These are phyloP conservation scores for Pseudisothecium myosuroides DNA, from an alignment of 225 moss, liverwort and hornwort species.

Conservation along the genomic window DNA sequence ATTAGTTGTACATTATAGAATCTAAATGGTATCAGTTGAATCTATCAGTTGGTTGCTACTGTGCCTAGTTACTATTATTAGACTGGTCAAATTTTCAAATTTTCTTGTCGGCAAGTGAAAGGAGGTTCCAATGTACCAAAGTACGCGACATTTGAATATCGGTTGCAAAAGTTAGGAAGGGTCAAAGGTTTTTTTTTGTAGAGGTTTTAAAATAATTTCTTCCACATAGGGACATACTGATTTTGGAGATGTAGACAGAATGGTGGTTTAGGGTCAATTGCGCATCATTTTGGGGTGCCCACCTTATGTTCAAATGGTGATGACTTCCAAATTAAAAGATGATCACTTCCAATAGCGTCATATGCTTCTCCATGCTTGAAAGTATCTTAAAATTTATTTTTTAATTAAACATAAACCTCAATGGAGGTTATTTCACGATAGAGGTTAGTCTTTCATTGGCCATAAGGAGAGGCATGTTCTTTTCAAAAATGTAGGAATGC, in stretches of 20 bases:
- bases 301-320: not conserved
- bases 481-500: fast-evolving
- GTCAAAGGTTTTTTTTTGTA: not conserved
- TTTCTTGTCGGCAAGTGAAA: not conserved
- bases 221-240: not conserved
- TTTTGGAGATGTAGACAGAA: not conserved
- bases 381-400: not conserved
- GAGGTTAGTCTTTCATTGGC: not conserved
- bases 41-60: not conserved
- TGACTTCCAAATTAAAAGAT: not conserved
- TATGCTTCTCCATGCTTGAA: fast-evolving
- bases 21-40: not conserved
- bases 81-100: not conserved
- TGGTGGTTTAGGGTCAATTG: not conserved
- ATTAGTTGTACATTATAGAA: not conserved
- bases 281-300: fast-evolving
- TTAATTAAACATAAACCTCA: not conserved
- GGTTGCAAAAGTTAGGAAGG: not conserved
- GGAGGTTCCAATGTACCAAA: not conserved
- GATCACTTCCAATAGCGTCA: not conserved
- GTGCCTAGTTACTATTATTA: not conserved
- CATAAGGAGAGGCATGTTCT: not conserved
- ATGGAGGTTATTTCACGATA: too few relatives aligned
- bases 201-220: not conserved
- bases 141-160: not conserved